phyloP scores from a whole-genome alignment of 148 eudicot genomes.

The Simmondsia chinensis region DNA sequence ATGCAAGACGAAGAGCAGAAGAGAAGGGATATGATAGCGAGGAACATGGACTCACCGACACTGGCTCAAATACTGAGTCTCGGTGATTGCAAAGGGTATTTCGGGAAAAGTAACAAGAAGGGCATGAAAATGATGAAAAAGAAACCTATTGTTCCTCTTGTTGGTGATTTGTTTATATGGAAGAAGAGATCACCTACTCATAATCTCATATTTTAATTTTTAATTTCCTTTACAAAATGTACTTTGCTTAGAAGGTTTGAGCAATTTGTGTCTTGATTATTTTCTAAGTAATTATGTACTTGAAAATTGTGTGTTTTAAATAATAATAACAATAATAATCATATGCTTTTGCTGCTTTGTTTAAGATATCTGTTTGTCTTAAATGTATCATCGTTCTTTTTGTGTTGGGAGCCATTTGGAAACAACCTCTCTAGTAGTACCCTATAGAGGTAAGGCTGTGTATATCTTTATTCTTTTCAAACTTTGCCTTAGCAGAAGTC shows the following conservation, averaged over 20 bases:
- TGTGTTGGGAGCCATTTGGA: no score
- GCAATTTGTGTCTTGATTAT: neutral
- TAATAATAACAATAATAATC: no score
- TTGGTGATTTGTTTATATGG: constrained; percentile 45
- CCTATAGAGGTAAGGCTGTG: no score
- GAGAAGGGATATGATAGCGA: constrained; percentile 16
- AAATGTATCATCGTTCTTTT: no score
- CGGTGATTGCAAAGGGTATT: constrained; percentile 24
- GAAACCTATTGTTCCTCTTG: constrained; percentile 64
- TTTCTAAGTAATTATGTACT: no score
- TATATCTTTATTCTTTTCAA: no score
- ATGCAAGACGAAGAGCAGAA: constrained; percentile 7
- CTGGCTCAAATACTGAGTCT: constrained; percentile 43
- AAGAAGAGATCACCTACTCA: constrained; percentile 29
- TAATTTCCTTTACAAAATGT: constrained; percentile 7
- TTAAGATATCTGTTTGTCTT: no score
- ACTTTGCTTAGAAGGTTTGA: constrained; percentile 1
- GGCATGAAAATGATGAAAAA: constrained; percentile 33
- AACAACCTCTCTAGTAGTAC: no score
- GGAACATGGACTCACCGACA: constrained; percentile 27
- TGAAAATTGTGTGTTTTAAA: no score
- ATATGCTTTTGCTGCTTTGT: no score
- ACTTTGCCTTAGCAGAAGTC: no score
- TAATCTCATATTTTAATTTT: constrained; percentile 6
- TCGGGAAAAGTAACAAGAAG: constrained; percentile 8